Percentiles rank a stretch among this genome's conserved stretches.
phyloP scores from a whole-genome alignment of 164 flowering plant species.

The Stephania japonica region DNA sequence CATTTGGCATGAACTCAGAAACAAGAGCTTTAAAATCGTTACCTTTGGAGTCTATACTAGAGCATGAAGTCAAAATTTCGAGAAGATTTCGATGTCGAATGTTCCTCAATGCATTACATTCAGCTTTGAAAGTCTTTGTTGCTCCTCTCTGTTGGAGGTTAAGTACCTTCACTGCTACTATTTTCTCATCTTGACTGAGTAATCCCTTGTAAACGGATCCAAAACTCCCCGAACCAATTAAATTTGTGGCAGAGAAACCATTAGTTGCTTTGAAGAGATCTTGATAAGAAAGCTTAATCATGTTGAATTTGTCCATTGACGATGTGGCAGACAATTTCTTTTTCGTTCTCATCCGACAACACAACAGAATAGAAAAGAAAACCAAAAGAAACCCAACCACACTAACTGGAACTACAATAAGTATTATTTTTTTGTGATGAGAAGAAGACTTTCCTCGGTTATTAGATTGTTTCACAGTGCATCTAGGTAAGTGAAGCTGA shows the following conservation, averaged over 20 bases:
- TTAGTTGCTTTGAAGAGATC: conserved; percentile 13
- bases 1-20: conserved; percentile 17
- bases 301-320: neutral
- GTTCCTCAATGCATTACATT: conserved; percentile 13
- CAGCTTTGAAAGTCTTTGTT: conserved; percentile 12
- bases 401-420: neutral
- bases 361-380: neutral
- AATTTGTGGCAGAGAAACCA: conserved; percentile 12
- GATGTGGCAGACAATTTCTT: neutral
- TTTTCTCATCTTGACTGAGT: neutral
- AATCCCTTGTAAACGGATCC: conserved; percentile 14
- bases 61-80: conserved; percentile 12
- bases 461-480: neutral
- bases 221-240: conserved; percentile 11
- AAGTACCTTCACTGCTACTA: conserved; percentile 17
- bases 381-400: neutral
- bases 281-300: too few relatives aligned
- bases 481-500: neutral
- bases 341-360: neutral
- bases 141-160: conserved; percentile 16
- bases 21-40: conserved; percentile 3
- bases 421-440: neutral
- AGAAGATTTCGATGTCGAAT: conserved; percentile 16
- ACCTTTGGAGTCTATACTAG: conserved; percentile 13
- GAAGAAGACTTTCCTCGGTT: neutral